Base-by-base conservation (phyloP, 1,284 basidiomycete species). In the Sphaerobolus stellatus region DNA sequence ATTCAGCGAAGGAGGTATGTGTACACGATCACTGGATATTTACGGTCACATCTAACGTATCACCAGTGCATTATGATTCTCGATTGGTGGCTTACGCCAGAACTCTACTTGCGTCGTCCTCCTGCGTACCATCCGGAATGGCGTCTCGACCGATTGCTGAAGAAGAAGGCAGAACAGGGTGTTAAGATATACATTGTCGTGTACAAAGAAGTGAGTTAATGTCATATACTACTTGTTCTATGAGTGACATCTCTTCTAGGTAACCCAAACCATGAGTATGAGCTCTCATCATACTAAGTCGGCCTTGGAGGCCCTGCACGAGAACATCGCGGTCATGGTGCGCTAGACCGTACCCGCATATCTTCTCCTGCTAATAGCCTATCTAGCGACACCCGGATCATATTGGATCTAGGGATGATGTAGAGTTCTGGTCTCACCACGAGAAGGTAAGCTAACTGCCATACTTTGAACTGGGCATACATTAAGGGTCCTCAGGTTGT, bases 1-100 rank as follows among this genome's bases (percentile, higher is more conserved):
- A 96, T 49, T 81, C 73, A 44, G 86, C 88, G 2, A 22, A 47
- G 28, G 25, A 49, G 47, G 53, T 54, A 27, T 5, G 44, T 43
- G 22, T 22, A 25, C 30, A 24, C 8, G 22, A 18, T 2, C 25
- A 30, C 18, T 11, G n/a, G 2, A 24, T 6, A 22, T 28, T 29
- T 48, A 5, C 6, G 8, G 7, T 3, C 36, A 38, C 9, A 11
- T 31, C 20, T n/a, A 34, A 3, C 25, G 7, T 2, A 5, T 6
- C 22, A 7, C 14, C 34, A 54, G 53, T 29, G 33, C 6, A 54
- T 54, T 14, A 54, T 54, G 53, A 76, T 76, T 48, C 64, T 74
- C 80, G 92, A 94, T 64, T 95, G 92, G 90, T 92, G 88, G 94
- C 81, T 97, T 55, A 90, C 90, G 0, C 94, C 94, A 1, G 94